A percentile compares a stretch with the other conserved stretches of the same genome.
Conservation (phyloP, 257 asterid genomes). For the Penstemon newberryi region DNA sequence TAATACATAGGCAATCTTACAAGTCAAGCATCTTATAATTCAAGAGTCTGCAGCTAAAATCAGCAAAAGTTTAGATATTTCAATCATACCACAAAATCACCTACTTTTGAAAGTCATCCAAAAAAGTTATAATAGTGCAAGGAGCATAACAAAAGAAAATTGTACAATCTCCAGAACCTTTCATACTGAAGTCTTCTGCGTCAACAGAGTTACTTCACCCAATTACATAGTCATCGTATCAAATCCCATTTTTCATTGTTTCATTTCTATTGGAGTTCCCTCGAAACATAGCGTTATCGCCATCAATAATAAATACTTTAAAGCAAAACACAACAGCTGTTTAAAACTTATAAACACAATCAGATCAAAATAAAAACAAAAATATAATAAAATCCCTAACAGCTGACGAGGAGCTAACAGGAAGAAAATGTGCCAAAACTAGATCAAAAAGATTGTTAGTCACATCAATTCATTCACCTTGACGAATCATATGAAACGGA, state of each 20-base stretch:
- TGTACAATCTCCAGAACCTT: too few species aligned
- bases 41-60: too few species aligned
- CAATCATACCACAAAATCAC: too few species aligned
- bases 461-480: slow-evolving; percentile 20
- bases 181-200: background rate
- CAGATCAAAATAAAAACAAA: slow-evolving; percentile 14
- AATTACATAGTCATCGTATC: slow-evolving; percentile 8
- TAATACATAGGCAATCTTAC: background rate
- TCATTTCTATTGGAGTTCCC: background rate
- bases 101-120: too few species aligned
- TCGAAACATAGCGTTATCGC: slow-evolving; percentile 12
- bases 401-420: slow-evolving; percentile 31
- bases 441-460: slow-evolving; percentile 33
- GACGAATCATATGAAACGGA: background rate
- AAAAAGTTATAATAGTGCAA: too few species aligned
- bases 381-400: slow-evolving; percentile 16
- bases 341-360: slow-evolving; percentile 4
- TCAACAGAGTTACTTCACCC: slow-evolving; percentile 17
- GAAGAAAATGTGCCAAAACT: slow-evolving; percentile 8
- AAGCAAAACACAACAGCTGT: slow-evolving; percentile 4
- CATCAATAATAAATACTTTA: background rate
- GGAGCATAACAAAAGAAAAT: too few species aligned
- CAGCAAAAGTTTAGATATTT: background rate
- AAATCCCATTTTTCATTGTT: slow-evolving; percentile 18
- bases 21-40: too few species aligned